A percentile compares a stretch with the other conserved stretches of the same genome.
These are phyloP conservation scores for Phytophthora citrophthora DNA, from an alignment of 352 stramenopile species.

Conservation along the genomic window DNA sequence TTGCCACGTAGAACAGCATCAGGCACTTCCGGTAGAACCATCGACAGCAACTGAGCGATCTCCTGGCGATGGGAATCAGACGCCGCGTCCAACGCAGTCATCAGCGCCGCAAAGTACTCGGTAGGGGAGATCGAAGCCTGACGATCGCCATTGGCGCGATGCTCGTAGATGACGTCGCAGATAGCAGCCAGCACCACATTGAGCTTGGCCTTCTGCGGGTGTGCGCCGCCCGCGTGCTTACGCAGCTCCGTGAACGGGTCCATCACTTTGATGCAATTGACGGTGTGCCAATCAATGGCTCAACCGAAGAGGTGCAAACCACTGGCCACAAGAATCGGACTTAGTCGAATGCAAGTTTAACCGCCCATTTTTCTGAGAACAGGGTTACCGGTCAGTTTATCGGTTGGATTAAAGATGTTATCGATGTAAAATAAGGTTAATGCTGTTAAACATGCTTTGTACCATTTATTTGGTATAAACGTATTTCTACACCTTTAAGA, in stretches of 20 bases:
- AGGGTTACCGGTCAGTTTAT: too few species aligned
- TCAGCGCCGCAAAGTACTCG: slow-evolving; percentile 89
- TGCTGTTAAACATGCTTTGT: too few species aligned
- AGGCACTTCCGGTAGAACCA: slow-evolving; percentile 75
- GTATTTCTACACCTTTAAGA: too few species aligned
- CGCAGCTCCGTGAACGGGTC: slow-evolving; percentile 84
- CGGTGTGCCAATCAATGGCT: slow-evolving; percentile 43
- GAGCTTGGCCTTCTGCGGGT: slow-evolving; percentile 84
- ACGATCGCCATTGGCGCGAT: slow-evolving; percentile 39
- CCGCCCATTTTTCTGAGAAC: too few species aligned
- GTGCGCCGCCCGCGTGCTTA: slow-evolving; percentile 73
- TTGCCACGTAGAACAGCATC: slow-evolving; percentile 83
- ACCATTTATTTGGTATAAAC: too few species aligned
- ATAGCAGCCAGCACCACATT: slow-evolving; percentile 87
- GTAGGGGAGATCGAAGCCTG: slow-evolving; percentile 64
- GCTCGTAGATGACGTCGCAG: slow-evolving; percentile 85
- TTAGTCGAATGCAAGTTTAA: not conserved
- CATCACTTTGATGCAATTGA: slow-evolving; percentile 34
- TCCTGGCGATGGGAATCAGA: slow-evolving; percentile 79
- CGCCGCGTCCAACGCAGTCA: slow-evolving; percentile 84
- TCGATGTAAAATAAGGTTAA: too few species aligned
- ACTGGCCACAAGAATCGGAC: slow-evolving; percentile 31
- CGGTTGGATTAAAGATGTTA: too few species aligned
- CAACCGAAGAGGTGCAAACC: slow-evolving; percentile 37
- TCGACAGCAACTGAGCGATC: slow-evolving; percentile 76